A percentile compares a stretch with the other conserved stretches of the same genome.
These are phyloP conservation scores for Tolypocladium cylindrosporum DNA, from an alignment of 2,329 filamentous ascomycete genomes.

Conservation along the genomic window DNA sequence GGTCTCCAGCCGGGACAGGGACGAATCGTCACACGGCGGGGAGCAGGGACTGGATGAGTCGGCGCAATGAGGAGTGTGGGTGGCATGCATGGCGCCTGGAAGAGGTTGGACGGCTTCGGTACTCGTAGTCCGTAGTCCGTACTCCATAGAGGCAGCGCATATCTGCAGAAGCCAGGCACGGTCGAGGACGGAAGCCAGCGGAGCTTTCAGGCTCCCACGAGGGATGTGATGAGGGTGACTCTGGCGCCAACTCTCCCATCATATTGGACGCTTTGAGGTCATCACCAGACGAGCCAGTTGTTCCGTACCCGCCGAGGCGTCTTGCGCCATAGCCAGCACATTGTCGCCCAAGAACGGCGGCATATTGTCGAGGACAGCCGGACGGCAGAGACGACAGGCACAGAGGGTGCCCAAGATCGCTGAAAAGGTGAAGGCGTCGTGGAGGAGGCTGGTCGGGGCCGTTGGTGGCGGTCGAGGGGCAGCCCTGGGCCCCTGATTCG, in stretches of 20 bases:
- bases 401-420: background rate
- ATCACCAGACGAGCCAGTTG: background rate
- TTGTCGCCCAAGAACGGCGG: background rate
- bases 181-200: background rate
- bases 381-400: background rate
- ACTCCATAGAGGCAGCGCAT: background rate
- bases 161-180: no score
- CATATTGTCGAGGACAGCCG: background rate
- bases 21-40: slow-evolving; percentile 14
- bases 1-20: slow-evolving; percentile 12
- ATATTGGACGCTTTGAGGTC: background rate
- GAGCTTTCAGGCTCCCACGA: no score
- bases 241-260: background rate
- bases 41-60: slow-evolving; percentile 11
- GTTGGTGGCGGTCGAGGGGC: slow-evolving; percentile 1
- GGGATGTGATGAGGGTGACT: background rate
- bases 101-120: background rate
- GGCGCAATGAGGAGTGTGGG: slow-evolving; percentile 10
- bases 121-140: no score
- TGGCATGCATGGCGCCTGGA: slow-evolving; percentile 10
- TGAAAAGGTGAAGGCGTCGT: background rate
- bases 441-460: background rate
- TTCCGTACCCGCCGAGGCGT: background rate
- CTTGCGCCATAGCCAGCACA: background rate
- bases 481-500: slow-evolving; percentile 7